These are phyloP conservation scores for Lasiodiplodia gonubiensis DNA, from an alignment of 2,329 filamentous ascomycete species.

Conservation along the genomic window DNA sequence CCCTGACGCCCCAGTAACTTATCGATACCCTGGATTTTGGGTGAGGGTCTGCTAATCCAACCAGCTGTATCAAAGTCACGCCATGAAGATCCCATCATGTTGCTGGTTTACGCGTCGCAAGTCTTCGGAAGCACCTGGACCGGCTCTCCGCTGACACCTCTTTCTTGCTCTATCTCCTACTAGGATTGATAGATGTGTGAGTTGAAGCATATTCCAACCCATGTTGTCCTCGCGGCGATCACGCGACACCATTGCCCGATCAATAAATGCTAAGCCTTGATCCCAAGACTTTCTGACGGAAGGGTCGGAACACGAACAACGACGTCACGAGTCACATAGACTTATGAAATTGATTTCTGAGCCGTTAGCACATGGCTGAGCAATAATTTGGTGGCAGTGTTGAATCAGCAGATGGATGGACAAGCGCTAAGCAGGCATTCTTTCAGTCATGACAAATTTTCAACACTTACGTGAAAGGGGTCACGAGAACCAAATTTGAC, in stretches of 20 bases:
- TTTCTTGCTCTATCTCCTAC: not conserved
- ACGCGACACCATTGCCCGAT: too few species aligned
- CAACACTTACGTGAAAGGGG: not conserved
- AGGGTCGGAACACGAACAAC: not conserved
- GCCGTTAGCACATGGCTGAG: not conserved
- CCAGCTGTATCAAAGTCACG: not conserved
- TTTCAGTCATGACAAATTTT: not conserved
- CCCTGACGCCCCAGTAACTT: not conserved
- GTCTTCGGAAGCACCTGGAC: not conserved
- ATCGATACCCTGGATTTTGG: not conserved
- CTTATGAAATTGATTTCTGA: not conserved
- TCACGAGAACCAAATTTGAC: not conserved
- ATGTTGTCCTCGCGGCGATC: not conserved
- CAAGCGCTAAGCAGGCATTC: too few species aligned
- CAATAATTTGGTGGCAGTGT: too few species aligned
- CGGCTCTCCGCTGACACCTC: not conserved
- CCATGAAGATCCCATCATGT: not conserved
- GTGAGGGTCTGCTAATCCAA: not conserved
- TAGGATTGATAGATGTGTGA: not conserved
- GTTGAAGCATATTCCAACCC: not conserved
- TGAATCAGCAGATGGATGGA: too few species aligned
- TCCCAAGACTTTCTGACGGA: not conserved
- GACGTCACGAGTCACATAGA: not conserved
- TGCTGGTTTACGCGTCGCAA: not conserved
- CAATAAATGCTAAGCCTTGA: too few species aligned